These are phyloP conservation scores for Hammondia hammondi DNA, from an alignment of 169 alveolate genomes.

Conservation along the genomic window DNA sequence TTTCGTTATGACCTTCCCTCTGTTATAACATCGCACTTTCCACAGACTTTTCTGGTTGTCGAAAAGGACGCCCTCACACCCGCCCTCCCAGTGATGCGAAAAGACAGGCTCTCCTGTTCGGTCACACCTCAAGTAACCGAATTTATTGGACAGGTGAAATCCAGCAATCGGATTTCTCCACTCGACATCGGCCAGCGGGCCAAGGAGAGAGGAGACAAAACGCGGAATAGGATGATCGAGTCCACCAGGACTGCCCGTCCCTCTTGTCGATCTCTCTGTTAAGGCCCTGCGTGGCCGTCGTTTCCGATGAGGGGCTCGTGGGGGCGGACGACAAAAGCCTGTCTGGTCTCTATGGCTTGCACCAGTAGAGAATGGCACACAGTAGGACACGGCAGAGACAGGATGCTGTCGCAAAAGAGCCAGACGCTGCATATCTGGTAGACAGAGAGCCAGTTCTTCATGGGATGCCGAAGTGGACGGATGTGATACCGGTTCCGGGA, in stretches of 20 bases:
- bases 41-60: conserved; percentile 23
- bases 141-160: background rate
- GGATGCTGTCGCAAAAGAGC: background rate
- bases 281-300: background rate
- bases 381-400: background rate
- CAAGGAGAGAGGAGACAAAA: background rate
- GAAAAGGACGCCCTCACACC: conserved; percentile 15
- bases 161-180: background rate
- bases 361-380: background rate
- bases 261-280: background rate
- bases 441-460: too few species aligned
- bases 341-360: background rate
- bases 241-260: background rate
- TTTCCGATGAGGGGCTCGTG: background rate
- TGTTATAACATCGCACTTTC: background rate
- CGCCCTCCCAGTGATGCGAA: conserved; percentile 25
- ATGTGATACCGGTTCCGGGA: too few species aligned
- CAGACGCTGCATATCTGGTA: too few species aligned
- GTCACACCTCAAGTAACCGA: background rate
- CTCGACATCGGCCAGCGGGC: background rate
- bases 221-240: background rate
- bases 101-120: conserved; percentile 15
- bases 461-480: too few species aligned
- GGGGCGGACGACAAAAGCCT: background rate
- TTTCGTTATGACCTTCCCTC: background rate